Percentiles rank a stretch among this genome's conserved stretches.
Conservation (phyloP, 805 yeast genomes). For the Pichia thaimueangensis region DNA sequence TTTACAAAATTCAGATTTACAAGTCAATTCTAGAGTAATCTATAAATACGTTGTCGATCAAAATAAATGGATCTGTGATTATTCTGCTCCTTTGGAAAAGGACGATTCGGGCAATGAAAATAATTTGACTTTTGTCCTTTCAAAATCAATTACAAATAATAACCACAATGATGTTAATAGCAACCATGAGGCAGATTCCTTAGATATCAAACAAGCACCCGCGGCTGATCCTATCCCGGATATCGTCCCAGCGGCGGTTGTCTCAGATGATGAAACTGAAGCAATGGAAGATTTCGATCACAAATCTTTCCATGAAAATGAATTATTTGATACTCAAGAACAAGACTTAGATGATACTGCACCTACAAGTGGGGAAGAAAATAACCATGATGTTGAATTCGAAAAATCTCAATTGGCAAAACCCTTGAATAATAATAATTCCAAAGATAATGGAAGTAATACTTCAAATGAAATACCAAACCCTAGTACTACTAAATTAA, state of each 20-base stretch:
- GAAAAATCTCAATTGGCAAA: not conserved
- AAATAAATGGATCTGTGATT: slow-evolving; percentile 24
- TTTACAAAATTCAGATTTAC: not conserved
- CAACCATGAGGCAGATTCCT: too few species aligned
- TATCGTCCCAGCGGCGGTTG: too few species aligned
- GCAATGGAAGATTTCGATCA: slow-evolving; percentile 3
- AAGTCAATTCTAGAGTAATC: slow-evolving; percentile 12
- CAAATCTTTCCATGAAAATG: slow-evolving; percentile 5
- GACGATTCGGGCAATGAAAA: slow-evolving; percentile 25
- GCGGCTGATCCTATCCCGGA: too few species aligned
- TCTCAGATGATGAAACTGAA: not conserved
- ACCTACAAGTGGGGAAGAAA: slow-evolving; percentile 10
- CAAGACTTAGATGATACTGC: slow-evolving; percentile 1
- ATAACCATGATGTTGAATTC: not conserved
- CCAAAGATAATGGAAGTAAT: not conserved
- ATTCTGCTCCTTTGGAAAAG: slow-evolving; percentile 16
- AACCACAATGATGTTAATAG: not conserved
- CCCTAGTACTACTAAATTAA: not conserved
- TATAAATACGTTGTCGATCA: slow-evolving; percentile 28
- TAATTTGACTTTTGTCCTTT: slow-evolving; percentile 16
- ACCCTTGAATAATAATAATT: too few species aligned
- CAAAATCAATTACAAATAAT: not conserved
- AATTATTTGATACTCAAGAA: slow-evolving; percentile 1
- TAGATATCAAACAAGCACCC: too few species aligned
- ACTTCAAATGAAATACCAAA: not conserved